Evolutionary conservation across 306 rosid genomes (phyloP), one percentile per base, ranked within the genome.

Genomic region (Lathyrus oleraceus): DNA sequence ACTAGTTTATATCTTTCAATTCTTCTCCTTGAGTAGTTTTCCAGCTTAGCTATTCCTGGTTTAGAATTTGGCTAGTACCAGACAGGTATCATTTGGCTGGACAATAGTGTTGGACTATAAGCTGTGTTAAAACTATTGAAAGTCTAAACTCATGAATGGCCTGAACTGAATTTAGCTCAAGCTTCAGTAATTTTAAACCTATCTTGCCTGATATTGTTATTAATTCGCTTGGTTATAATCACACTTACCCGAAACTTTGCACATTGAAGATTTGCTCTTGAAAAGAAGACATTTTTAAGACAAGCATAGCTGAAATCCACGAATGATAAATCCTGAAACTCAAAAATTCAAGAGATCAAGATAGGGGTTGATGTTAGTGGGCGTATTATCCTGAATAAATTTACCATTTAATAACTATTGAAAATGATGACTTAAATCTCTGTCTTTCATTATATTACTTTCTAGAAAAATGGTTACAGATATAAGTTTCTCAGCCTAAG

Each of bases 271-370:
- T 90, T 76, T 85, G 97, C 97, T 49, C 92, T 85, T 69, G 97
- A 88, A 78, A 93, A 90, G 81, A 90, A 93, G 54, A 93, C 97
- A 62, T 84, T 87, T 78, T 75, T 90, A 79, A 90, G 87, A 75
- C 97, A 88, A n/a, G 97, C 98, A 84, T 81, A 83, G 81, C 98
- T 90, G 84, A 93, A 93, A 84, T 93, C 98, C 63, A 87, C 97
- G 39, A 1, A 49, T 67, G 97, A 93, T 16, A 93, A 75, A 67
- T 93, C 98, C 98, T 93, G 96, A 82, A 75, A 63, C 76, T 78
- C 35, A 72, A 79, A 20, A 72, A 60, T 53, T 61, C 71, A 70
- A 60, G 43, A 25, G 61, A 39, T 45, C 36, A 59, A 39, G 52
- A 27, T 83, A 48, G 79, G 40, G 53, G 16, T 25, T 48, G 20